Evolutionary conservation across 2,329 filamentous ascomycete genomes (phyloP), one percentile per base, ranked within the genome.

Genomic region (Fusarium annulatum): DNA sequence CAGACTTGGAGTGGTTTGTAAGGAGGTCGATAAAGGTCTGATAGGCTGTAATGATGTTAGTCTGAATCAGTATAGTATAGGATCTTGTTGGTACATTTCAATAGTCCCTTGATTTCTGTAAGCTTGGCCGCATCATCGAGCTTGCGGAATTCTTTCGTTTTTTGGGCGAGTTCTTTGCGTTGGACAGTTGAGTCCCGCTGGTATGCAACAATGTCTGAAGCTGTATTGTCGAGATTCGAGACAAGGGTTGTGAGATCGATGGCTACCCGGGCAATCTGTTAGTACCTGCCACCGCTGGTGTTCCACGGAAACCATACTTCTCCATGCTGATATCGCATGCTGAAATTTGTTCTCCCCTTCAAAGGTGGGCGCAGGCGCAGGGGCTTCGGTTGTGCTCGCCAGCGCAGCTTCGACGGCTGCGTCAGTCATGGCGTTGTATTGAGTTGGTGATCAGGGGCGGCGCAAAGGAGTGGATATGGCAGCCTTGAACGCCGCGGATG

Each of bases 81-180:
- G 33, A 43, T 34, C 23, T 41, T 28, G 5, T 30, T 34, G 38
- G 21, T 72, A 95, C 94, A 92, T 87, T 97, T 98, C 67, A 99
- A 84, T 57, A 99, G 85, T 43, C 90, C 90, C 84, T 98, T 99
- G 85, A 97, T 91, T 82, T 99, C 96, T 9, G 87, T 87, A 61
- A 99, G 85, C 82, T 98, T 99, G 64, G 89, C 90, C 16, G 92
- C 86, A 86, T 99, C 95, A 77, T 98, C 96, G 16, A 97, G 88
- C 82, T 98, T 98, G 69, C 95, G 89, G 77, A 98, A 99, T 78
- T 98, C 96, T 80, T 99, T 99, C 2, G 96, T 99, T 87, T 98
- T 98, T 80, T 98, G 95, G n/a, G 97, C 96, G 26, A 99, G 87
- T 69, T 99, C 97, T 81, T 99, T 99, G 60, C 96, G 90, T 81